A percentile compares a stretch with the other conserved stretches of the same genome.
Evolutionary conservation across 2,329 filamentous ascomycete genomes (phyloP).

Genomic region (Rutstroemia sp.): DNA sequence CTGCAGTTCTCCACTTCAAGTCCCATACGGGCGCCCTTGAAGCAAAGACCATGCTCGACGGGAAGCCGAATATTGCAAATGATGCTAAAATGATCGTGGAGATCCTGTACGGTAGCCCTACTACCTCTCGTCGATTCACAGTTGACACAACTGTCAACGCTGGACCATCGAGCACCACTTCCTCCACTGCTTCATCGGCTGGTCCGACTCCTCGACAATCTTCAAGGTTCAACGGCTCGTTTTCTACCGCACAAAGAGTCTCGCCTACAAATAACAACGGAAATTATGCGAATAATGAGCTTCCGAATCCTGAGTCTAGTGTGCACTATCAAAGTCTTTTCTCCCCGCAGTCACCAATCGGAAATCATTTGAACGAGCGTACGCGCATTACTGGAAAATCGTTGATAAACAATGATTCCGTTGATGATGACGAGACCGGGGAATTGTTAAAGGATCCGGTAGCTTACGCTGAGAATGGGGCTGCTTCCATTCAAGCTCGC

Average conservation of each 20-base stretch:
- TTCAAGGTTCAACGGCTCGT: slow-evolving; percentile 52
- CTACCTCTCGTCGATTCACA: slow-evolving; percentile 42
- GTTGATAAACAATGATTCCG: slow-evolving; percentile 62
- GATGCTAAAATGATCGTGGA: slow-evolving; percentile 50
- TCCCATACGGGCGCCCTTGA: slow-evolving; percentile 45
- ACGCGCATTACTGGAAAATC: slow-evolving; percentile 59
- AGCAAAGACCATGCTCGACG: slow-evolving; percentile 50
- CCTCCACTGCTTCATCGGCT: slow-evolving; percentile 35
- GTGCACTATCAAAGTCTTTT: slow-evolving; percentile 56
- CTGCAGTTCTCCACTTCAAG: slow-evolving; percentile 48
- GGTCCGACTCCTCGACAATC: slow-evolving; percentile 25
- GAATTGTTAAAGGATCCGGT: slow-evolving; percentile 66
- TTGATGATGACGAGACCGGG: slow-evolving; percentile 63
- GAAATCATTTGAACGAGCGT: slow-evolving; percentile 58
- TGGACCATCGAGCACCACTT: slow-evolving; percentile 33
- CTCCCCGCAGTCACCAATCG: slow-evolving; percentile 66
- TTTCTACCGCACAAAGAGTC: slow-evolving; percentile 36
- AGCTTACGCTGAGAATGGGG: slow-evolving; percentile 66
- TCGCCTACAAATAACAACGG: slow-evolving; percentile 52
- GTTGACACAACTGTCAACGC: slow-evolving; percentile 40
- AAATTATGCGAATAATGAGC: slow-evolving; percentile 47
- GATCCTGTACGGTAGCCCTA: slow-evolving; percentile 37
- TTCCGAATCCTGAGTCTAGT: slow-evolving; percentile 48
- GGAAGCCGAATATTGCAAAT: slow-evolving; percentile 44
- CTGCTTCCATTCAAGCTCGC: slow-evolving; percentile 45